These are phyloP conservation scores for Trypanosoma mega DNA, from an alignment of 208 protist genomes.

Conservation along the genomic window DNA sequence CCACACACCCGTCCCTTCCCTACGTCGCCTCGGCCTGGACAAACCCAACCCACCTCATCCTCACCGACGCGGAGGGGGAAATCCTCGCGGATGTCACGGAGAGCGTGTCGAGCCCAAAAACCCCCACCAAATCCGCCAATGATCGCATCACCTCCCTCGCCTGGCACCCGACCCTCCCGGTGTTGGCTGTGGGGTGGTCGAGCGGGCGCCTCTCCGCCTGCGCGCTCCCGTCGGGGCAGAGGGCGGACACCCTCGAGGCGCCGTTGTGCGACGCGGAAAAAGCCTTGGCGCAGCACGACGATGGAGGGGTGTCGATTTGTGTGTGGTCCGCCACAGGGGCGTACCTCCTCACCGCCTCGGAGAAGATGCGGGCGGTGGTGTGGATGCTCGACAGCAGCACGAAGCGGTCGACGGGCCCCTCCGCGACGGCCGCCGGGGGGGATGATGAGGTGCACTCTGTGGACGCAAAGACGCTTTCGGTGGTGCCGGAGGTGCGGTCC, in stretches of 20 bases:
- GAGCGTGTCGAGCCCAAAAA: too few relatives aligned
- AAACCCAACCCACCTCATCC: constrained; percentile 60
- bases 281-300: constrained; percentile 57
- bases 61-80: constrained; percentile 84
- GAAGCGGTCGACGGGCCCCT: too few relatives aligned
- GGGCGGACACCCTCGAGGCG: constrained; percentile 8
- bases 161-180: constrained; percentile 81
- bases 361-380: constrained; percentile 50
- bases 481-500: neutral
- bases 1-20: constrained; percentile 49
- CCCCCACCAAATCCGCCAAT: constrained; percentile 19
- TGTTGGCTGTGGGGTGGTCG: constrained; percentile 84
- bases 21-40: constrained; percentile 70
- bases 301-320: constrained; percentile 38
- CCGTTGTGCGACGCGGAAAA: constrained; percentile 51
- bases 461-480: neutral
- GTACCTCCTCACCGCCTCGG: constrained; percentile 63
- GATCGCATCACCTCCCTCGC: constrained; percentile 48
- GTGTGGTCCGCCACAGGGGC: constrained; percentile 60
- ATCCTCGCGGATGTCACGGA: constrained; percentile 42
- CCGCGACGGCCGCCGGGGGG: too few relatives aligned
- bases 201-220: constrained; percentile 76
- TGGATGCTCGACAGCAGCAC: constrained; percentile 66
- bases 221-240: constrained; percentile 30
- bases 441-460: neutral